Base-by-base conservation (phyloP, 23 red algal species). In the Gracilariopsis chorda region DNA sequence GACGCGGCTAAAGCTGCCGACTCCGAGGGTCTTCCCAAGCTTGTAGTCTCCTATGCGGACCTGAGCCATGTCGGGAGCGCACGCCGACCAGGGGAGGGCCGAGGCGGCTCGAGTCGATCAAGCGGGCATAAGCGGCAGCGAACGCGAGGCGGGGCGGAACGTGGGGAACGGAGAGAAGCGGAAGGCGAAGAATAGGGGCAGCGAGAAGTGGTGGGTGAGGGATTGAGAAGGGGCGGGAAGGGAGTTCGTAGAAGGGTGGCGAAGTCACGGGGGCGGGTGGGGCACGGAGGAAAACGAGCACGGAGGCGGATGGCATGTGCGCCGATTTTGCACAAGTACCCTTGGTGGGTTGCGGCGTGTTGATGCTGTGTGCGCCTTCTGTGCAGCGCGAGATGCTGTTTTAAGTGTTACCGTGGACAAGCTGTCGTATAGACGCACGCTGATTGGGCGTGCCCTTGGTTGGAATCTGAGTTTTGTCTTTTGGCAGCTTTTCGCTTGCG, bases 1-100 rank as follows among this genome's bases (percentile, higher is more conserved):
- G 36, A 98, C 96, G 56, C 95, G 95, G 44, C 96, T 92, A 75
- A 98, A 98, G 46, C 93, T 95, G 28, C 96, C 96, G 27, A 98
- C 91, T 27, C 96, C 96, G 7, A 98, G 84, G 28, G 93, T 98
- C 52, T 90, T 92, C 34, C 92, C 96, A 8, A 98, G 74, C 33
- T 77, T 51, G 80, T 98, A 98, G 41, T 86, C 60, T 21, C 96
- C 96, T 45, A 98, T 94, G 2, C 86, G 30, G 7, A 80, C 59
- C 11, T 77, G 70, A 17, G 86, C 86, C 71, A 88, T 88, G 70
- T 12, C 75, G 60, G n/a, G 53, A 36, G 79, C 56, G 53, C 40
- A 67, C 62, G 62, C 62, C 62, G 62, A 68, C 62, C 62, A 61
- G 78, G 27, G 51, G 53, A 35, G 56, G 78, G 56, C 47, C 51